Percentiles rank a stretch among this genome's conserved stretches.
Evolutionary conservation across 106 monocot genomes (phyloP).

Genomic region (Gastrodia elata): DNA sequence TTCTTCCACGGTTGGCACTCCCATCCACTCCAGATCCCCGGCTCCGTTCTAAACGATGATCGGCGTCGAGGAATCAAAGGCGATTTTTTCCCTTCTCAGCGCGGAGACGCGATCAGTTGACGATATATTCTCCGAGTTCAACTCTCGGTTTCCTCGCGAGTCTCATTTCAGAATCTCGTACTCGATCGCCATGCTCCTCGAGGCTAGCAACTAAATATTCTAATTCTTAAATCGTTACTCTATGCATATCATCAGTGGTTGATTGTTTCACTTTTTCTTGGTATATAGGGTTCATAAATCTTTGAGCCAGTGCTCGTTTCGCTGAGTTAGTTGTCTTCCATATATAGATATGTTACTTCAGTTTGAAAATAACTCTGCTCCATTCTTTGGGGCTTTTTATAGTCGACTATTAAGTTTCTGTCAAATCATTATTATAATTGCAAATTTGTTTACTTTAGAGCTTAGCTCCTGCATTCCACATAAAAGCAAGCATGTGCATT

Average conservation of each 20-base stretch:
- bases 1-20: background rate
- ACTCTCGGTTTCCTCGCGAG: slow-evolving; percentile 30
- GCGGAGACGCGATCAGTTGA: slow-evolving; percentile 30
- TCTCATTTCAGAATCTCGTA: slow-evolving; percentile 37
- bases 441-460: background rate
- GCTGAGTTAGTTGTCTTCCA: background rate
- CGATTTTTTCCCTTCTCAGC: slow-evolving; percentile 20
- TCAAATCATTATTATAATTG: background rate
- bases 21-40: background rate
- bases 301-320: background rate
- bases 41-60: slow-evolving; percentile 20
- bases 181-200: slow-evolving; percentile 24
- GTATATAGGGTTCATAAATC: background rate
- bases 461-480: background rate
- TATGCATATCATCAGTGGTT: background rate
- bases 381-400: background rate
- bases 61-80: slow-evolving; percentile 26
- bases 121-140: slow-evolving; percentile 36
- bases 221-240: background rate
- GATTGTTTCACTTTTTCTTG: background rate
- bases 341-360: background rate
- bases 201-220: slow-evolving; percentile 16
- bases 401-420: background rate
- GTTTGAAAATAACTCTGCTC: background rate
- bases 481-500: background rate